A percentile compares a stretch with the other conserved stretches of the same genome.
These are phyloP conservation scores for Ramaria sp. DNA, from an alignment of 768 basidiomycete genomes.

Conservation along the genomic window DNA sequence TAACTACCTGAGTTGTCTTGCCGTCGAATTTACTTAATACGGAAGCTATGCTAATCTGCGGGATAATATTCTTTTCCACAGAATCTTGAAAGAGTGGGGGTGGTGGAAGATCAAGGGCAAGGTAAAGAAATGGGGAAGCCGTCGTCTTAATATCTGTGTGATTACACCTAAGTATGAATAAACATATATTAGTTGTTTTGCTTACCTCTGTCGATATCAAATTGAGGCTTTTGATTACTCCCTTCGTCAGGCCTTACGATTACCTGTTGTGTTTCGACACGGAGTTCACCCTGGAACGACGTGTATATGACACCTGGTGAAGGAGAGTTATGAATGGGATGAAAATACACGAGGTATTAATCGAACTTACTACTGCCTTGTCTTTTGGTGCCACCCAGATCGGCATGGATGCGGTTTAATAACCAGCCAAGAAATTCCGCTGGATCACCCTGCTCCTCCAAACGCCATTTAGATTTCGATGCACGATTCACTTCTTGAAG, in stretches of 20 bases:
- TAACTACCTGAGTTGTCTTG: conserved; percentile 66
- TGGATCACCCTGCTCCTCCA: conserved; percentile 93
- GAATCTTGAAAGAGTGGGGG: conserved; percentile 96
- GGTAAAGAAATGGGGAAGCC: conserved; percentile 87
- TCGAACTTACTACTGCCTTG: conserved; percentile 68
- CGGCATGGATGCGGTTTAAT: conserved; percentile 85
- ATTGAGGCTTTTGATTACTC: conserved; percentile 72
- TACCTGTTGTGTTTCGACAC: conserved; percentile 89
- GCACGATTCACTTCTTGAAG: conserved; percentile 91
- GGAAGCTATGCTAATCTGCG: conserved; percentile 86
- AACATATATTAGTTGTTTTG: neutral
- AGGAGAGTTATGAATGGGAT: conserved; percentile 12
- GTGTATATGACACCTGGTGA: conserved; percentile 76
- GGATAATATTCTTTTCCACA: conserved; percentile 97
- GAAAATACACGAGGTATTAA: conserved; percentile 10
- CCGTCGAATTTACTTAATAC: conserved; percentile 95
- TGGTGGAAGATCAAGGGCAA: conserved; percentile 92
- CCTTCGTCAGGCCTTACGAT: conserved; percentile 70
- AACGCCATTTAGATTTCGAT: conserved; percentile 81
- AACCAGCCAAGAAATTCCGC: conserved; percentile 95
- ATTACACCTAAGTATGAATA: neutral
- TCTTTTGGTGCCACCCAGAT: conserved; percentile 91
- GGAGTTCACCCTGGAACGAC: conserved; percentile 89
- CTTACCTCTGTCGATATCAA: conserved; percentile 90
- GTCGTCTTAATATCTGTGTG: conserved; percentile 70